Evolutionary conservation across 495 filamentous ascomycete species (phyloP), one percentile per base, ranked within the genome.

Genomic region (Xylaria cubensis): DNA sequence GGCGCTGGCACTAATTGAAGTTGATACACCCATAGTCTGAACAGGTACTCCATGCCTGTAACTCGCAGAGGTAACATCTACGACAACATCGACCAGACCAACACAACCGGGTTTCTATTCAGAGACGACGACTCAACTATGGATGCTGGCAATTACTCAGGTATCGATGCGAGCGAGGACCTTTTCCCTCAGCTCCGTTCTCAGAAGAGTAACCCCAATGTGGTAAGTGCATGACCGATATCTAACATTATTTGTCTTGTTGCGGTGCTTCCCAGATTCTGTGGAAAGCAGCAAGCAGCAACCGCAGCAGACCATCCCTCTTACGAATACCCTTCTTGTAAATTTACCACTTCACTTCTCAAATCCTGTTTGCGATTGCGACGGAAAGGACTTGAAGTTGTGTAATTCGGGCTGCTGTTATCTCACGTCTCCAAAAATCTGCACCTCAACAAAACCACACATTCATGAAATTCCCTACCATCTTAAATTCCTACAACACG

Each of bases 41-140:
- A 97, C 78, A 91, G 94, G 55, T 94, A 95, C 80, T 97, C 94
- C 10, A 94, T 97, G 92, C 94, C 94, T 9, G 90, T 93, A 36
- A 92, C 90, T 62, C 89, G 88, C 73, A 88, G 86, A 73, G 87
- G 92, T 53, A 85, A 90, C 55, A 76, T 86, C 72, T 80, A 82
- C 73, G 86, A 88, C 48, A 85, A 84, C 41, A 89, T 89, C 73
- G 94, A 88, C 72, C 89, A 89, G 59, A 92, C 92, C 82, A 93
- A 96, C 77, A 94, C 92, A 8, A 86, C 93, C 17, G 90, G 91
- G 55, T 97, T 94, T 77, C 84, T 97, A 10, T 97, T 97, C 75
- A 92, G 91, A 44, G 92, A 91, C 77, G 94, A 97, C 74, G 92
- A 94, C 36, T 86, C 90, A 36, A 85, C 86, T 32, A 79, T 79